Evolutionary conservation across 2,329 filamentous ascomycete genomes (phyloP), one percentile per base, ranked within the genome.

Genomic region (Pezicula rhizophila): DNA sequence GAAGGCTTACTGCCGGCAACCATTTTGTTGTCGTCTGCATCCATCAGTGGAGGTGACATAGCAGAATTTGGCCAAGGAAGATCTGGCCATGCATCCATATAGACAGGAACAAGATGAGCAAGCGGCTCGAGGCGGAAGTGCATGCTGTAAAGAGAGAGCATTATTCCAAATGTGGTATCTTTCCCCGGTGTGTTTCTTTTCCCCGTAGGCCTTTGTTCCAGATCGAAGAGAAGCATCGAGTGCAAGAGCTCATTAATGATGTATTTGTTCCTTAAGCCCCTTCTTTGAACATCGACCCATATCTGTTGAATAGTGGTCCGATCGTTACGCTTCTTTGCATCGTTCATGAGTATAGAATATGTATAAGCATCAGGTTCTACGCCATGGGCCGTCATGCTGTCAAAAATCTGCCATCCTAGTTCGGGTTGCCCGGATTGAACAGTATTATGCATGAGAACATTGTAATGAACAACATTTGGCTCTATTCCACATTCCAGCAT

Each of bases 361-460:
- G 88, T 84, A 54, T 80, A 77, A 0, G 68, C 68, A 63, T 95
- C 82, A 0, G 87, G 78, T 47, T 76, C 64, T 14, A 87, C 70
- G 3, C 78, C 77, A 54, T 80, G 74, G 12, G 74, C 67, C 45
- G 76, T 68, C 63, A 91, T 77, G 37, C 82, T 73, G 20, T 82
- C 72, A 57, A 84, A 81, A 44, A 92, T 76, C 37, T 78, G 73
- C 68, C 81, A 80, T 0, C 82, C 85, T 3, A 81, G 79, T 34
- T 77, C 70, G 7, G 79, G 64, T 56, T 88, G 79, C 10, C 77
- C 76, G n/a, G 74, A 78, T 50, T 81, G 72, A 58, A 86, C 79
- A 14, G 90, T 80, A 50, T 89, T 87, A 35, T 81, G 75, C 47
- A 96, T 78, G 50, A 89, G 69, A 40, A 85, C 74, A 14, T 85